phyloP scores from a whole-genome alignment of 768 basidiomycete species.

The Tylopilus vinaceipallidus region DNA sequence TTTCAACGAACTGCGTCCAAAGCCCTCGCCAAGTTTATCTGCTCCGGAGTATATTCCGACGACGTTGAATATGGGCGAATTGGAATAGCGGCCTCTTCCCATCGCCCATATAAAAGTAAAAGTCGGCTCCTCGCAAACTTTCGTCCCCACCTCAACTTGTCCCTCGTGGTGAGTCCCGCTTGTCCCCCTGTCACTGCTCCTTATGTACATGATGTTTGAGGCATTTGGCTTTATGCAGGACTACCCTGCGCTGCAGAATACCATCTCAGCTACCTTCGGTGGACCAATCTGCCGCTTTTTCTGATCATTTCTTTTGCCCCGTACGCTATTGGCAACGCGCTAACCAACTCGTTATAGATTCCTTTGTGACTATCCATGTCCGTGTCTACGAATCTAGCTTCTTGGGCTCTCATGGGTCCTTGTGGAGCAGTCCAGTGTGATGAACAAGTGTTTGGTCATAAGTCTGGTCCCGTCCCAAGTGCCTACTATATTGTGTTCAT shows the following conservation, averaged over 20 bases:
- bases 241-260: slow-evolving; percentile 74
- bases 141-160: neutral
- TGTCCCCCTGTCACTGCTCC: slow-evolving; percentile 24
- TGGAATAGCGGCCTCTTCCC: slow-evolving; percentile 88
- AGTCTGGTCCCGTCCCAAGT: neutral
- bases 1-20: slow-evolving; percentile 84
- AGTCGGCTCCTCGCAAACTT: too few relatives aligned
- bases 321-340: slow-evolving; percentile 5
- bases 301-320: slow-evolving; percentile 42
- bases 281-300: slow-evolving; percentile 45
- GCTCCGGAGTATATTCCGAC: slow-evolving; percentile 87
- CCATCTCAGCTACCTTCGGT: slow-evolving; percentile 91
- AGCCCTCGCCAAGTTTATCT: slow-evolving; percentile 90
- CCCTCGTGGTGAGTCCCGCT: slow-evolving; percentile 23
- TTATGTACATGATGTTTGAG: slow-evolving; percentile 75
- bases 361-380: too few relatives aligned
- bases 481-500: slow-evolving; percentile 42
- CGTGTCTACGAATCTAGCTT: too few relatives aligned
- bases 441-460: neutral
- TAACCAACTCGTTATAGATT: slow-evolving; percentile 31
- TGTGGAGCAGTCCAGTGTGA: too few relatives aligned
- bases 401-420: too few relatives aligned
- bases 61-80: slow-evolving; percentile 91
- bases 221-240: slow-evolving; percentile 89
- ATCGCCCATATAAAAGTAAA: too few relatives aligned